phyloP scores from a whole-genome alignment of 331 rosid species.

The Malus hybrid region DNA sequence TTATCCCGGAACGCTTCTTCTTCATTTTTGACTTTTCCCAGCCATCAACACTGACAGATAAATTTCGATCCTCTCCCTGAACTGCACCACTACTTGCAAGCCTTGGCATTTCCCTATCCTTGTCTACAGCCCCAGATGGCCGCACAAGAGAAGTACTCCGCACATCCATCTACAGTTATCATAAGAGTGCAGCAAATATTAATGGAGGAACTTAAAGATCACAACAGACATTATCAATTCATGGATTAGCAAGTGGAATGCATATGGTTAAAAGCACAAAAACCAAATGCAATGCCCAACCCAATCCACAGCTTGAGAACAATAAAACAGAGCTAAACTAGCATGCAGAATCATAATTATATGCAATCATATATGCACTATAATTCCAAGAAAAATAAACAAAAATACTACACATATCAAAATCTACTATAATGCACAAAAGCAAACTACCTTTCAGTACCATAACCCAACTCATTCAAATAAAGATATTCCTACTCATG shows the following conservation, averaged over 20 bases:
- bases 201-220: background rate
- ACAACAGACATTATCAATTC: background rate
- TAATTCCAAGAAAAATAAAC: background rate
- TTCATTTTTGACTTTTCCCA: conserved; percentile 97
- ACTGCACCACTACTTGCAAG: conserved; percentile 50
- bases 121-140: conserved; percentile 61
- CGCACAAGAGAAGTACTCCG: conserved; percentile 65
- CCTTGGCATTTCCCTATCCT: conserved; percentile 70
- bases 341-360: background rate
- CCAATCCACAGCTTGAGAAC: background rate
- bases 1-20: conserved; percentile 84
- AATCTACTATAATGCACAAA: background rate
- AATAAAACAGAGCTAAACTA: background rate
- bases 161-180: conserved; percentile 61
- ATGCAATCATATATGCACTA: conserved; percentile 1
- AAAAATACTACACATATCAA: background rate
- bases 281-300: background rate
- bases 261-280: background rate
- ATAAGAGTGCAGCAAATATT: background rate
- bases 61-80: conserved; percentile 71
- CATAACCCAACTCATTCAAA: background rate
- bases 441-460: conserved; percentile 3
- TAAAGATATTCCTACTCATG: conserved; percentile 4
- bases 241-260: background rate
- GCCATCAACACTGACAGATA: conserved; percentile 73